These are phyloP conservation scores for Vitis riparia DNA, from an alignment of 164 flowering plant species.

Conservation along the genomic window DNA sequence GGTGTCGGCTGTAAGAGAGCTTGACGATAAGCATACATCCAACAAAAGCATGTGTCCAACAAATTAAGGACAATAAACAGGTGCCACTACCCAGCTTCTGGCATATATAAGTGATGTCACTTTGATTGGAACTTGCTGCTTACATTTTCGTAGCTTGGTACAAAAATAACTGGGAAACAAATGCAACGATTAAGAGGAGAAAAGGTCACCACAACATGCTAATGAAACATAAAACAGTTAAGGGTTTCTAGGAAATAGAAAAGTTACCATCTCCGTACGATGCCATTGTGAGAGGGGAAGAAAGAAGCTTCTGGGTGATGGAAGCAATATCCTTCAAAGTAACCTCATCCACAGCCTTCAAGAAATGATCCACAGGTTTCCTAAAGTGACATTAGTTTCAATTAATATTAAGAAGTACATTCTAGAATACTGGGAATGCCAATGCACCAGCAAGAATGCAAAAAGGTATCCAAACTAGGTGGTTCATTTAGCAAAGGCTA, in stretches of 20 bases:
- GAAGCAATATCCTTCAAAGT: constrained; percentile 60
- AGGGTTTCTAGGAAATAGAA: not conserved
- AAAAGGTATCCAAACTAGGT: no score
- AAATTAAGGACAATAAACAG: not conserved
- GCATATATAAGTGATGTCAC: constrained; percentile 17
- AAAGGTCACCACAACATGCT: not conserved
- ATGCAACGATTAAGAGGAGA: not conserved
- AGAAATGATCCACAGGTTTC: constrained; percentile 68
- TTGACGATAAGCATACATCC: no score
- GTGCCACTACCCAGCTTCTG: not conserved
- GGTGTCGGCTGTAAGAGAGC: not conserved
- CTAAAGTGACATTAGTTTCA: constrained; percentile 20
- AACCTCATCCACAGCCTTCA: constrained; percentile 66
- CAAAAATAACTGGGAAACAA: constrained; percentile 51
- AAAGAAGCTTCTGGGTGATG: constrained; percentile 51
- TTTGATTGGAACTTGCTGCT: constrained; percentile 55
- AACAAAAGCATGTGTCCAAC: not conserved
- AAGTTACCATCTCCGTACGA: constrained; percentile 83
- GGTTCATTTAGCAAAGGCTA: no score
- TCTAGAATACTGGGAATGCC: not conserved
- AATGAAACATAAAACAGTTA: constrained; percentile 1
- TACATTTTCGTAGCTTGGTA: constrained; percentile 79
- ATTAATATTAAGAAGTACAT: not conserved
- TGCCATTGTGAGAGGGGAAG: constrained; percentile 90
- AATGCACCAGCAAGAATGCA: not conserved